phyloP scores from a whole-genome alignment of 371 early-diverging fungal species.

The Syncephalis fuscata region DNA sequence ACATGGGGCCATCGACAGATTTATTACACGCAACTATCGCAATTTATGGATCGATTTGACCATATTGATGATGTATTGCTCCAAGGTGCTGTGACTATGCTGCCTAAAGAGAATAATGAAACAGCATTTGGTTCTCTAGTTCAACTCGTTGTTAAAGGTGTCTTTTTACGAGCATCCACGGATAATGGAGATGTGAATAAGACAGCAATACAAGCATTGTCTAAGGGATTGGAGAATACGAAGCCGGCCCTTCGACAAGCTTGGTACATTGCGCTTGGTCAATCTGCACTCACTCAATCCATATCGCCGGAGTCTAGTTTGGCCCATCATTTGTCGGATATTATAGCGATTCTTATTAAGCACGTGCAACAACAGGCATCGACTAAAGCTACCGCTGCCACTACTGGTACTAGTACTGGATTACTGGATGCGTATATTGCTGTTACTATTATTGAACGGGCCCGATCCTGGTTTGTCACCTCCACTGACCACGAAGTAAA shows the following conservation, averaged over 20 bases:
- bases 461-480: background rate
- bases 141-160: too few relatives aligned
- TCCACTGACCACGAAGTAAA: background rate
- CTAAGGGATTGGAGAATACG: background rate
- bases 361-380: too few relatives aligned
- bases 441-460: conserved; percentile 17
- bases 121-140: background rate
- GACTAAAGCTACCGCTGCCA: conserved; percentile 17
- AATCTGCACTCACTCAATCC: conserved; percentile 7
- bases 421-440: conserved; percentile 57
- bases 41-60: background rate
- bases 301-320: conserved; percentile 21
- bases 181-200: background rate
- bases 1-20: conserved; percentile 1
- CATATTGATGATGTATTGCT: background rate
- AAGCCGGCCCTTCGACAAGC: conserved; percentile 2
- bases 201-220: background rate
- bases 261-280: background rate
- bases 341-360: conserved; percentile 29
- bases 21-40: background rate
- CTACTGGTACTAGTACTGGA: conserved; percentile 43
- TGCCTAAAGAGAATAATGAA: conserved; percentile 3
- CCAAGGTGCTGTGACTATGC: too few relatives aligned
- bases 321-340: conserved; percentile 27
- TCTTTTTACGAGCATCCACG: too few relatives aligned